Evolutionary conservation across 805 yeast species (phyloP), one percentile per base, ranked within the genome.

Genomic region (Candida dendrica): DNA sequence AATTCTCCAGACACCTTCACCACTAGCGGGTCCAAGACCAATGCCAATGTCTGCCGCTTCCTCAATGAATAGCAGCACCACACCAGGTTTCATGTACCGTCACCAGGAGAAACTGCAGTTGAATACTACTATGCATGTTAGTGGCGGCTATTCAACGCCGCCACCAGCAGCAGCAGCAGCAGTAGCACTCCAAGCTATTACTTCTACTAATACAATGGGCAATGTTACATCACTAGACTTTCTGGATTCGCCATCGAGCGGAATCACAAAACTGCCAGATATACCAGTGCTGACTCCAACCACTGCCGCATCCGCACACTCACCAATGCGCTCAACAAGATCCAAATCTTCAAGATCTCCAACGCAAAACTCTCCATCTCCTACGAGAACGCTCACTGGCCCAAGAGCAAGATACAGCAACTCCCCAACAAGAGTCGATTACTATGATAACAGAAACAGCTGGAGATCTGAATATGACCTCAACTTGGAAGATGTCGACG

Each of bases 401-500:
- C 60, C 60, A 36, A 47, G 60, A 26, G 26, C 43, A 14, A 45
- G 37, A 42, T 47, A 53, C 55, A 4, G 47, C 56, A 3, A 42
- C 54, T 56, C 60, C 2, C 60, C 60, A 2, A 45, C 45, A 16
- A 56, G 46, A 15, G 45, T 39, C 1, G 42, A 51, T 2, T 56
- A 55, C 22, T 53, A 56, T 40, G 56, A 55, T 27, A 47, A 53
- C 30, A 47, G 60, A 47, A 53, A 49, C 6, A 56, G 60, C 41
- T 56, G 58, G 58, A 47, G 42, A 29, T 56, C 59, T 3, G 56
- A 50, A n/a, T 53, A 49, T 20, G 52, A 56, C 9, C 41, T 47
- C 0, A 47, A 50, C 34, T 41, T 51, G 1, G 40, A 44, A 33
- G 36, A 46, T 17, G 47, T 44, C 11, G 46, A 47, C 31, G 47